Evolutionary conservation across 148 eudicot species (phyloP).

Genomic region (Arctostaphylos glauca): DNA sequence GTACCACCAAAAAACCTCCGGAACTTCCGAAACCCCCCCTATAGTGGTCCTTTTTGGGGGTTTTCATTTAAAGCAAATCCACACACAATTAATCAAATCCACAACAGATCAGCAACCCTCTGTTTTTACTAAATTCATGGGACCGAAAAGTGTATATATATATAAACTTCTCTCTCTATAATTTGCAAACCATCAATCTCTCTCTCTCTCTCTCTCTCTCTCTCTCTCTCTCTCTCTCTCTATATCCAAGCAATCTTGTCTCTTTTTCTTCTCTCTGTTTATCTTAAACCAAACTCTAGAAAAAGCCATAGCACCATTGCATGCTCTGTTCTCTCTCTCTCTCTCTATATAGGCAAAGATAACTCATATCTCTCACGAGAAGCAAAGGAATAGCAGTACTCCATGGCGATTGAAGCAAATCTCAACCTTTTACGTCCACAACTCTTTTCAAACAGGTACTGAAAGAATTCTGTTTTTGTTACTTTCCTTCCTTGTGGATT

Average conservation of each 20-base stretch:
- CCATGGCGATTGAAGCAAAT: constrained; percentile 15
- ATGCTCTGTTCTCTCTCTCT: constrained; percentile 4
- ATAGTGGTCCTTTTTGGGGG: neutral
- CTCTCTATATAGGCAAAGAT: too few relatives aligned
- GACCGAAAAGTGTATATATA: neutral
- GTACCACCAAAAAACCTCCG: neutral
- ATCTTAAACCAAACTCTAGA: neutral
- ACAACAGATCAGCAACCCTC: neutral
- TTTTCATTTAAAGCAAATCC: neutral
- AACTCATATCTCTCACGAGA: neutral
- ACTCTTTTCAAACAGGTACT: neutral
- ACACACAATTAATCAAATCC: neutral
- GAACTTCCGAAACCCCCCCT: too few relatives aligned
- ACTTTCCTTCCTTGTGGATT: neutral
- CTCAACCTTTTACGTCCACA: constrained; percentile 12
- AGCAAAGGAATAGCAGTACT: neutral
- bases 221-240: neutral
- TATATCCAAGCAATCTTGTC: neutral
- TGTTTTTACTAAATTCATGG: neutral
- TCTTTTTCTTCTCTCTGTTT: neutral
- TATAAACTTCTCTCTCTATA: neutral
- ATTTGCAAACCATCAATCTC: neutral
- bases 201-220: neutral
- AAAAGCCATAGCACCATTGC: neutral
- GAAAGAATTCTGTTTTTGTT: neutral